Base-by-base conservation (phyloP, 129 eudicot genomes). In the Kitagawia praeruptora region DNA sequence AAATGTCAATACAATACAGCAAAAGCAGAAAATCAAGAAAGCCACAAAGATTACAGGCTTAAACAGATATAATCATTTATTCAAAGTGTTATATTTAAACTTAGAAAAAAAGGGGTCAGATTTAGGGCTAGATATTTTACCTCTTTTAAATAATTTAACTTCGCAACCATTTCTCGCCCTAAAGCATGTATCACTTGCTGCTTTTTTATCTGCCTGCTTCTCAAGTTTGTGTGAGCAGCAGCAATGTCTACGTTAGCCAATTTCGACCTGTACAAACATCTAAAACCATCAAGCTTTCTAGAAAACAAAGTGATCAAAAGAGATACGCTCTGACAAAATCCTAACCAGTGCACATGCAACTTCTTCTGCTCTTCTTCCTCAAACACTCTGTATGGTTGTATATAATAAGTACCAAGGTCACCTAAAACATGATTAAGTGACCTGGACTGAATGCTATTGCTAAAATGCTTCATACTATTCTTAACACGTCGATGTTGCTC, bases 301-400 rank as follows among this genome's bases (percentile, higher is more conserved):
- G 70, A 37, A 46, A 46, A 46, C 49, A 46, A 31, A 66, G 42
- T 76, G 70, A 27, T 39, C 44, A 34, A 37, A 15, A 39, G 31
- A 79, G 48, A 51, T 42, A 42, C 23, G 23, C 38, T 6, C 49
- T 46, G 39, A 31, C 73, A 79, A 78, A 63, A 31, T 73, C 83
- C 93, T 77, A 77, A 95, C 99, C 99, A 96, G 84, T 96, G 82
- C 23, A 83, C 81, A 70, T 83, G 93, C 85, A 96, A 83, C 84
- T 87, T 96, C 80, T 82, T 87, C 77, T 78, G 82, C 87, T 92
- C 99, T 83, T 96, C 99, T 83, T 96, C 94, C 84, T 86, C 99
- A 82, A 90, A 96, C 79, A 88, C 82, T 87, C 86, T 88, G 87
- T 83, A 96, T 42, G 99, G 98, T 78, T 84, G 91, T 48, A 96